phyloP scores from a whole-genome alignment of 2,329 filamentous ascomycete species.

The Lachnellula subtilissima region DNA sequence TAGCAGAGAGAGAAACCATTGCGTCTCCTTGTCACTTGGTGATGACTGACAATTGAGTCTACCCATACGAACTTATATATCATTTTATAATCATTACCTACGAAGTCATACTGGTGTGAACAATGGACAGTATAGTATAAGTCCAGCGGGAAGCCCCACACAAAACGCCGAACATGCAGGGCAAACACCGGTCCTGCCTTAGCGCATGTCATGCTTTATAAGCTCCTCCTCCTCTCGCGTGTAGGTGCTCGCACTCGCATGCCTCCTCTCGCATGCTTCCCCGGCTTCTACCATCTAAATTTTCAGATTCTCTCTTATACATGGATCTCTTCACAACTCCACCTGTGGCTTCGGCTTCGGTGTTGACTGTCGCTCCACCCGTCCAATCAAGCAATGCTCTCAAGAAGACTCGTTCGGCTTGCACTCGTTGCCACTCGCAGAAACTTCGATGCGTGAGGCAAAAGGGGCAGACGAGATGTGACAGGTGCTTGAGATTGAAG shows the following conservation, averaged over 20 bases:
- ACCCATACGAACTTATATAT: too few relatives aligned
- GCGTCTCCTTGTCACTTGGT: background rate
- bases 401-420: conserved; percentile 9
- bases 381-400: background rate
- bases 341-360: conserved; percentile 1
- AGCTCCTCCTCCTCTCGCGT: background rate
- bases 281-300: background rate
- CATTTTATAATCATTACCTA: too few relatives aligned
- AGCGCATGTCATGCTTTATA: too few relatives aligned
- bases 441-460: conserved; percentile 7
- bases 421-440: conserved; percentile 10
- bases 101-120: too few relatives aligned
- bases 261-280: background rate
- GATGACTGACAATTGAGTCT: too few relatives aligned
- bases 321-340: background rate
- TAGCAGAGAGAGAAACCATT: conserved; percentile 28
- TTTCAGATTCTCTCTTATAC: background rate
- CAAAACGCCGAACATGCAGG: background rate
- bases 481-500: conserved; percentile 8
- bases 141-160: too few relatives aligned
- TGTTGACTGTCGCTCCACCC: background rate
- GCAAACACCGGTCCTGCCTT: background rate
- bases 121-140: too few relatives aligned
- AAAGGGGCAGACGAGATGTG: conserved; percentile 1
- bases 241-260: background rate